Percentiles rank a stretch among this genome's conserved stretches.
phyloP scores from a whole-genome alignment of 2,329 filamentous ascomycete species.

The Cladosporium sp. region DNA sequence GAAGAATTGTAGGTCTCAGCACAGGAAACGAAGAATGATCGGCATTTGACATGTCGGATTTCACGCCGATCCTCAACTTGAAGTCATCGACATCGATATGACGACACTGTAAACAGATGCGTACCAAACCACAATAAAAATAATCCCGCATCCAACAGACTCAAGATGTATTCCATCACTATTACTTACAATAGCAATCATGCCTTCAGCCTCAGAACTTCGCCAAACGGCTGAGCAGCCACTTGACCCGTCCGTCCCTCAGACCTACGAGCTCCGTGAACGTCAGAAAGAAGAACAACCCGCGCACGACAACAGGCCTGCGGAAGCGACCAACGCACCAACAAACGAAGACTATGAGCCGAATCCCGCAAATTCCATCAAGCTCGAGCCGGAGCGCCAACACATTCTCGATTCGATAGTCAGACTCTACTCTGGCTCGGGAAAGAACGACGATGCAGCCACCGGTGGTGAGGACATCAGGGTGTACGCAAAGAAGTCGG shows the following conservation, averaged over 20 bases:
- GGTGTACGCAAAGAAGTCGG: conserved; percentile 50
- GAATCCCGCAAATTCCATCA: conserved; percentile 41
- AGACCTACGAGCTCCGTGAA: conserved; percentile 22
- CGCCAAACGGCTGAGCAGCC: conserved; percentile 17
- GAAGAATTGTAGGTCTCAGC: neutral
- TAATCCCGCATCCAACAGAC: neutral
- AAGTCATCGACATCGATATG: conserved; percentile 18
- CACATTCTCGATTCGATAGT: conserved; percentile 48
- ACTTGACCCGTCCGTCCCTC: conserved; percentile 18
- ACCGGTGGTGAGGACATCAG: conserved; percentile 44
- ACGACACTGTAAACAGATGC: conserved; percentile 7
- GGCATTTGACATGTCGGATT: neutral
- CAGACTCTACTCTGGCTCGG: conserved; percentile 51
- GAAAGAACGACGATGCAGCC: conserved; percentile 41
- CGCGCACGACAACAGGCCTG: conserved; percentile 10
- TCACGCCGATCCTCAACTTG: neutral
- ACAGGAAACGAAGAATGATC: neutral
- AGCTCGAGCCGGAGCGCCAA: conserved; percentile 41
- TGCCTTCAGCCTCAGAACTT: conserved; percentile 19
- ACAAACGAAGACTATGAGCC: conserved; percentile 48
- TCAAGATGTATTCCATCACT: neutral
- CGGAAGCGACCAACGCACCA: conserved; percentile 28
- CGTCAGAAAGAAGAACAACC: conserved; percentile 21
- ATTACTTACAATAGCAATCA: neutral
- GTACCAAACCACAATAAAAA: neutral